phyloP scores from a whole-genome alignment of 306 rosid genomes.

The Cicer chorassanicum region DNA sequence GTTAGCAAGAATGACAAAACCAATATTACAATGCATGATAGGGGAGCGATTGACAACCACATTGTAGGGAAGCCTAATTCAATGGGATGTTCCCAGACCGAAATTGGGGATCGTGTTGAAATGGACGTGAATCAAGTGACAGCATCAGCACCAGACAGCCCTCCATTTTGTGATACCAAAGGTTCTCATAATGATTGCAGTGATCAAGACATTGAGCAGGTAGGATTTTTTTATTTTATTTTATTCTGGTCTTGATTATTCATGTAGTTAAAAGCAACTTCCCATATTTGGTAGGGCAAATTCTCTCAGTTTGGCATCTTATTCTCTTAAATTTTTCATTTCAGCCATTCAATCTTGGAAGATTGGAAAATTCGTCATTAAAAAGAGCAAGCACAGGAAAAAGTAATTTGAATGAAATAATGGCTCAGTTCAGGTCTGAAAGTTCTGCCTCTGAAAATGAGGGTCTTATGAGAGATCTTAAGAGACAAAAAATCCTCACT shows the following conservation, averaged over 20 bases:
- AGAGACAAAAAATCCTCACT: constrained; percentile 59
- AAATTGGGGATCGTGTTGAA: constrained; percentile 46
- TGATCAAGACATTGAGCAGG: constrained; percentile 58
- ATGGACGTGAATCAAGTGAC: constrained; percentile 55
- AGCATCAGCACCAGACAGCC: constrained; percentile 61
- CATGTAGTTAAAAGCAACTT: neutral
- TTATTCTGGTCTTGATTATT: neutral
- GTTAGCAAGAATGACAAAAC: constrained; percentile 44
- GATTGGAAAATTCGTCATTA: constrained; percentile 52
- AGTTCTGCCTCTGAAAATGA: constrained; percentile 65
- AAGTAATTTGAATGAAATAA: constrained; percentile 45
- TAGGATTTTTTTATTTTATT: constrained; percentile 34
- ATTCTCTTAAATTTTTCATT: constrained; percentile 21
- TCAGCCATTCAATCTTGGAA: constrained; percentile 46
- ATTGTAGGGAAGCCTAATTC: constrained; percentile 33
- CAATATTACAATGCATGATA: constrained; percentile 38
- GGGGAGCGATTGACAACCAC: constrained; percentile 13
- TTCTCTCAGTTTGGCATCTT: constrained; percentile 11
- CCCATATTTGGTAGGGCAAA: neutral
- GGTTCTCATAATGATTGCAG: constrained; percentile 72
- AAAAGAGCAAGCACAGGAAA: constrained; percentile 48
- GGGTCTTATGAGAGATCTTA: constrained; percentile 55
- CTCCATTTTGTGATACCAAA: constrained; percentile 74
- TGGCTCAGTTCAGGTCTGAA: constrained; percentile 52
- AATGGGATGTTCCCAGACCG: constrained; percentile 36